Base-by-base conservation (phyloP, 2,329 filamentous ascomycete species). In the Trematosphaeria pertusa region DNA sequence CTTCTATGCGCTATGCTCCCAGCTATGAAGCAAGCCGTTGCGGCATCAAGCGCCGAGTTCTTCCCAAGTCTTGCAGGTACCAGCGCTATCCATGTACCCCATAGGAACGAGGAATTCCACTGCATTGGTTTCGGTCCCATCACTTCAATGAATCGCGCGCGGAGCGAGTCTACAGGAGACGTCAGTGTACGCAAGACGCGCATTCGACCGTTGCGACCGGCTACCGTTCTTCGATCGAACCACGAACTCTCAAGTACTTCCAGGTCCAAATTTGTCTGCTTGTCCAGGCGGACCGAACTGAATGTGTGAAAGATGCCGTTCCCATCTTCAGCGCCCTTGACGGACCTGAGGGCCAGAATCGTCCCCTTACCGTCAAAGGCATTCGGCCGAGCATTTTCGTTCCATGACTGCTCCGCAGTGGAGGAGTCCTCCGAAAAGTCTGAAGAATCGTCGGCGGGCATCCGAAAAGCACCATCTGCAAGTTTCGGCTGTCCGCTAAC, bases 291-390 rank as follows among this genome's bases (percentile, higher is more conserved):
- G 7, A 38, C 19, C 12, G 34, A 34, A 19, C 17, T 38, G 28
- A 45, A 45, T 7, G 42, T 45, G 19, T 38, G 24, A 12, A 45
- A 45, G 10, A 38, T 28, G 17, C 42, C 34, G 9, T 38, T 21
- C 6, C 42, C 42, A 12, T 32, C 18, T 19, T 33, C 24, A 14
- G 42, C 42, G 5, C 15, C 34, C 18, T 45, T 45, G 19, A 45
- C 18, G 4, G 42, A 45, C 18, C 42, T 26, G 19, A 45, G 14
- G 6, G 1, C 32, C 11, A 37, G 28, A 26, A 31, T 38, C n/a
- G 24, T n/a, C 7, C 8, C 12, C 24, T 28, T 28, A 28, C 8
- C 24, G 8, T 28, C 8, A 7, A 28, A 7, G 24, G 24, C 24
- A n/a, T n/a, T n/a, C n/a, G n/a, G n/a, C n/a, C n/a, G n/a, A n/a